These are phyloP conservation scores for Leishmania braziliensis DNA, from an alignment of 208 protist genomes.

Conservation along the genomic window DNA sequence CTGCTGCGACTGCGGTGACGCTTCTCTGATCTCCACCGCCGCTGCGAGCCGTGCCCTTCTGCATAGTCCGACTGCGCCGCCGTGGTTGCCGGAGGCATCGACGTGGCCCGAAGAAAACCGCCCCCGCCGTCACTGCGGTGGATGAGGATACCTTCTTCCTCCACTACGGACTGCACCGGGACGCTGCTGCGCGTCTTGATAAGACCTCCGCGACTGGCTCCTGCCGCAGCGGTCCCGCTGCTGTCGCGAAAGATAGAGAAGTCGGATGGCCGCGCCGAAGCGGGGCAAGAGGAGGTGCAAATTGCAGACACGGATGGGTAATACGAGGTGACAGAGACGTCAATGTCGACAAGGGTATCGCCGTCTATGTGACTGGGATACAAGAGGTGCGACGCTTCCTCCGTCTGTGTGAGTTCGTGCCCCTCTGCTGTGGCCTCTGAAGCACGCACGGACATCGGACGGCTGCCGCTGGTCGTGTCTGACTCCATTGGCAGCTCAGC, in stretches of 20 bases:
- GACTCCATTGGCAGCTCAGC: slow-evolving; percentile 45
- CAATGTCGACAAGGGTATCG: slow-evolving; percentile 24
- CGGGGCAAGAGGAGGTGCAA: slow-evolving; percentile 29
- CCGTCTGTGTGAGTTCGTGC: slow-evolving; percentile 18
- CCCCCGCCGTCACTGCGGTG: slow-evolving; percentile 9
- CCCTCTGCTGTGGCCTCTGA: slow-evolving; percentile 17
- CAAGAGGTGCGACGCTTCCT: slow-evolving; percentile 21
- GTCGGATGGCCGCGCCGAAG: slow-evolving; percentile 55
- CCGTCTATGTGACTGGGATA: slow-evolving; percentile 20
- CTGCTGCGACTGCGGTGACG: slow-evolving; percentile 31
- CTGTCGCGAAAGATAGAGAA: slow-evolving; percentile 84
- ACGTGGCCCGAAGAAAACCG: slow-evolving; percentile 11
- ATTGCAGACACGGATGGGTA: slow-evolving; percentile 27
- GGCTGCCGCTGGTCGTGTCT: slow-evolving; percentile 25
- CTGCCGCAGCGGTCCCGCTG: slow-evolving; percentile 8
- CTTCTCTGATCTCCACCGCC: slow-evolving; percentile 26
- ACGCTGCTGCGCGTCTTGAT: slow-evolving; percentile 18
- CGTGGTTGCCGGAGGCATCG: slow-evolving; percentile 1
- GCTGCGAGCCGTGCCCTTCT: slow-evolving; percentile 3
- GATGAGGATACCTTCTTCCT: slow-evolving; percentile 26
- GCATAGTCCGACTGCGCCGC: not conserved
- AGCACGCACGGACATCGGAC: not conserved
- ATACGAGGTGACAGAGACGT: slow-evolving; percentile 33
- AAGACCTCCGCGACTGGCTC: not conserved
- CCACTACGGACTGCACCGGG: slow-evolving; percentile 4